phyloP scores from a whole-genome alignment of 495 filamentous ascomycete species.

The Penicillium alfredii region DNA sequence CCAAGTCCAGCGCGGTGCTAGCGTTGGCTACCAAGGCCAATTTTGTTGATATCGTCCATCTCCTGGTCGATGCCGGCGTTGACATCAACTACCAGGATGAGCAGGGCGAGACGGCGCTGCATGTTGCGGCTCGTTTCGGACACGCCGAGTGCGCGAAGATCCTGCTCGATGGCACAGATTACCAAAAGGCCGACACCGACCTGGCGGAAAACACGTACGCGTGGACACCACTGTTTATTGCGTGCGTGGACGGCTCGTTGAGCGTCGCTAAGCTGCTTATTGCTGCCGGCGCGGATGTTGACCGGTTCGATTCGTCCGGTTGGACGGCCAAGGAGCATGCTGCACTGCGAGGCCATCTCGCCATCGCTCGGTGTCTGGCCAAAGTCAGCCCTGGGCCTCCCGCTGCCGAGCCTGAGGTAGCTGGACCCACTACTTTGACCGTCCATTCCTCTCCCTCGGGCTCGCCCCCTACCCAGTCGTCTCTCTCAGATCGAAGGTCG shows the following conservation, averaged over 20 bases:
- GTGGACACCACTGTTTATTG: slow-evolving; percentile 91
- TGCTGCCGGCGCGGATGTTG: slow-evolving; percentile 66
- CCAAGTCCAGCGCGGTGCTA: slow-evolving; percentile 84
- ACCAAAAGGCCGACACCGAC: slow-evolving; percentile 70
- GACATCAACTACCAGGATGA: slow-evolving; percentile 93
- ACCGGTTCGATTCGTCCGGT: slow-evolving; percentile 72
- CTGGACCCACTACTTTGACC: slow-evolving; percentile 24
- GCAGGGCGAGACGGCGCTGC: slow-evolving; percentile 87
- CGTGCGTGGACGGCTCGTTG: slow-evolving; percentile 79
- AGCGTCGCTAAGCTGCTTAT: slow-evolving; percentile 71
- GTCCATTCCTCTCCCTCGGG: slow-evolving; percentile 36
- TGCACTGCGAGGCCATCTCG: slow-evolving; percentile 76
- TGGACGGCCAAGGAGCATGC: slow-evolving; percentile 97
- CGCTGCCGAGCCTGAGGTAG: slow-evolving; percentile 29
- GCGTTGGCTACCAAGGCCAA: slow-evolving; percentile 82
- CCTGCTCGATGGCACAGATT: slow-evolving; percentile 60
- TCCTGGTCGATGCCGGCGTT: slow-evolving; percentile 84
- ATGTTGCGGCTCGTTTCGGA: slow-evolving; percentile 85
- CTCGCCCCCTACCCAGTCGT: slow-evolving; percentile 42
- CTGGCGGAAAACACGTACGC: slow-evolving; percentile 76
- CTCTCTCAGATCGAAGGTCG: slow-evolving; percentile 49
- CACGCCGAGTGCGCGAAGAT: slow-evolving; percentile 72
- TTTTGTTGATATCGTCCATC: slow-evolving; percentile 71
- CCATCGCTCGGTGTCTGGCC: slow-evolving; percentile 64
- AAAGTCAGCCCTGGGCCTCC: slow-evolving; percentile 41